These are phyloP conservation scores for Lachnum nothofagi DNA, from an alignment of 2,329 filamentous ascomycete genomes.

Conservation along the genomic window DNA sequence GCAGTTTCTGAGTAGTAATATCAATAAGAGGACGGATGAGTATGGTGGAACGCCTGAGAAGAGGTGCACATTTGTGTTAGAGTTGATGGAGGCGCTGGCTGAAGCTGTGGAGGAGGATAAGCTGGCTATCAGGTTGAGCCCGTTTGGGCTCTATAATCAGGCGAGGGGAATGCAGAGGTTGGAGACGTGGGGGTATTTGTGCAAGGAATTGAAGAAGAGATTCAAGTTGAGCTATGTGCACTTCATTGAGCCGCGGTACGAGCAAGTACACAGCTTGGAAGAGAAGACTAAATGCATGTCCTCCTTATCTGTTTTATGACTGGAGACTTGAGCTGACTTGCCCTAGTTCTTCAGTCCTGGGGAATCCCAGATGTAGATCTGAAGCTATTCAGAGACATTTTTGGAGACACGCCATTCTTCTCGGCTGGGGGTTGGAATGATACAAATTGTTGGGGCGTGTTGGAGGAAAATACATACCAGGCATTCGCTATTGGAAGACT, in stretches of 20 bases:
- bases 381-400: slow-evolving; percentile 45
- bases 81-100: slow-evolving; percentile 47
- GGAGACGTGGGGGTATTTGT: slow-evolving; percentile 49
- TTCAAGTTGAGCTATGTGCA: slow-evolving; percentile 54
- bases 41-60: slow-evolving; percentile 48
- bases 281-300: slow-evolving; percentile 43
- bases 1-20: slow-evolving; percentile 50
- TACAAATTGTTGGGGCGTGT: slow-evolving; percentile 44
- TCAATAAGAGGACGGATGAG: slow-evolving; percentile 49
- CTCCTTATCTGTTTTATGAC: neutral
- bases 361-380: slow-evolving; percentile 42
- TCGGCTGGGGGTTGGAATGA: slow-evolving; percentile 51
- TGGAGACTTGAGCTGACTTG: slow-evolving; percentile 1
- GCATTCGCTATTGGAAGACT: slow-evolving; percentile 43
- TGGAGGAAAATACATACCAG: slow-evolving; percentile 45
- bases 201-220: slow-evolving; percentile 42
- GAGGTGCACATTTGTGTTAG: slow-evolving; percentile 46
- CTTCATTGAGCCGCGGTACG: slow-evolving; percentile 50
- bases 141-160: slow-evolving; percentile 52
- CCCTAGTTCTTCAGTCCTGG: slow-evolving; percentile 41
- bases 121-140: slow-evolving; percentile 54
- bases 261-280: slow-evolving; percentile 45
- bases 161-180: slow-evolving; percentile 45
- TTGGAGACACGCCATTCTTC: slow-evolving; percentile 49
- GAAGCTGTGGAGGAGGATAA: slow-evolving; percentile 47